These are phyloP conservation scores for Cicer bijugum DNA, from an alignment of 306 rosid genomes.

Conservation along the genomic window DNA sequence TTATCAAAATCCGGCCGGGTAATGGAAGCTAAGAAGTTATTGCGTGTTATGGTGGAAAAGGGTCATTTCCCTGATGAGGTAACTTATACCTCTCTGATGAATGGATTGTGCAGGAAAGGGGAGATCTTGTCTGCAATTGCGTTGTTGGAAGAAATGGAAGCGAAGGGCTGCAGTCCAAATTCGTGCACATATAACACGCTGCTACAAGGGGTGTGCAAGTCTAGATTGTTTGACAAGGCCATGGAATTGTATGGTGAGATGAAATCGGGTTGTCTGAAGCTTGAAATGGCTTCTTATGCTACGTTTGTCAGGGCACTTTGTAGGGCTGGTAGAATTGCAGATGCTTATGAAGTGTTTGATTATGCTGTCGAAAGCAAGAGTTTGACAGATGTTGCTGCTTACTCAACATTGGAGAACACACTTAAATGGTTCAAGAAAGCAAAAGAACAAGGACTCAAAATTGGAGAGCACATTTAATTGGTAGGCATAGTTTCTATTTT, in stretches of 20 bases:
- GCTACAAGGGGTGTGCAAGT: constrained; percentile 79
- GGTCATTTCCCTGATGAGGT: constrained; percentile 77
- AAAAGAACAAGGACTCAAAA: constrained; percentile 57
- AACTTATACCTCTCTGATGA: constrained; percentile 87
- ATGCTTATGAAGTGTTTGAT: constrained; percentile 90
- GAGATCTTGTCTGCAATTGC: constrained; percentile 65
- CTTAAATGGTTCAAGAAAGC: constrained; percentile 72
- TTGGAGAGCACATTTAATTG: constrained; percentile 40
- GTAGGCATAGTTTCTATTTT: constrained; percentile 41
- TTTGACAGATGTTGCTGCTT: constrained; percentile 73
- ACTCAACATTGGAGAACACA: constrained; percentile 73
- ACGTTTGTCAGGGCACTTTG: constrained; percentile 78
- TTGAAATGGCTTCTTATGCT: constrained; percentile 81
- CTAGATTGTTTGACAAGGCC: constrained; percentile 73
- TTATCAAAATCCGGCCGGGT: constrained; percentile 71
- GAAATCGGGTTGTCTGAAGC: constrained; percentile 64
- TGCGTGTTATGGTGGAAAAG: constrained; percentile 68
- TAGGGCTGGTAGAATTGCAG: constrained; percentile 74
- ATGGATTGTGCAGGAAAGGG: constrained; percentile 85
- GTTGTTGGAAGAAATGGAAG: constrained; percentile 79
- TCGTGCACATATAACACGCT: constrained; percentile 76
- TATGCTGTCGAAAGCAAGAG: constrained; percentile 90
- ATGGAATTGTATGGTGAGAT: constrained; percentile 67
- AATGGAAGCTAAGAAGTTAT: constrained; percentile 67
- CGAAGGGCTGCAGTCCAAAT: constrained; percentile 71